phyloP scores from a whole-genome alignment of 495 filamentous ascomycete genomes.

The Saxophila tyrrhenica region DNA sequence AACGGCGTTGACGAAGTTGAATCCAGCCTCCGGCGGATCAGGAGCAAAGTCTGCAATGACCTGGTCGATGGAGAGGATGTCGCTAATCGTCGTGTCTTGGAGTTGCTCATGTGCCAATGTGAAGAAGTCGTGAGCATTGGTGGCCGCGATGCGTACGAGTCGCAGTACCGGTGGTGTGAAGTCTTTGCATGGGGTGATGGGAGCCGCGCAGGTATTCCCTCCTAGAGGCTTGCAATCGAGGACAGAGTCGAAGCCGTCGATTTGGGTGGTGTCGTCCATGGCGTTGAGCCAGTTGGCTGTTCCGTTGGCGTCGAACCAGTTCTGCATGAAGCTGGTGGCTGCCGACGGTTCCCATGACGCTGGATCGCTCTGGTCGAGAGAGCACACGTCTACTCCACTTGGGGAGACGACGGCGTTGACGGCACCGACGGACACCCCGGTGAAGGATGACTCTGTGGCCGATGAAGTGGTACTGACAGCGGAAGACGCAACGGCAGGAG shows the following conservation, averaged over 20 bases:
- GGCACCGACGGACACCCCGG: no score
- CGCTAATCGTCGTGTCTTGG: not conserved
- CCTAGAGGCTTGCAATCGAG: not conserved
- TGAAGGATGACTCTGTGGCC: no score
- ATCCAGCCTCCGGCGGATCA: not conserved
- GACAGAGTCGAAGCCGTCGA: not conserved
- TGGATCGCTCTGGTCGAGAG: not conserved
- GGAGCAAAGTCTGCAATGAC: not conserved
- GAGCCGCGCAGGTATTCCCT: not conserved
- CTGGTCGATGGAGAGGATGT: not conserved
- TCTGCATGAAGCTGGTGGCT: not conserved
- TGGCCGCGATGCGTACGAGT: not conserved
- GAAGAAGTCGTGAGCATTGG: not conserved
- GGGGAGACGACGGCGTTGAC: not conserved
- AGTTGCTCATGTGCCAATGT: not conserved
- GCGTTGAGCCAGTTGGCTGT: not conserved
- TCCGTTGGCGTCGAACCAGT: not conserved
- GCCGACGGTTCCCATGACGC: not conserved
- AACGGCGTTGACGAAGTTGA: not conserved
- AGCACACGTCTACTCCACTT: not conserved
- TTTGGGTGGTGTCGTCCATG: not conserved
- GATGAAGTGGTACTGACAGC: no score
- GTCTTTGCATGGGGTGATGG: not conserved
- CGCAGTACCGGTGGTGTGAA: not conserved
- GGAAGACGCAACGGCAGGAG: no score